These are phyloP conservation scores for Ammopiptanthus mongolicus DNA, from an alignment of 306 rosid species.

Conservation along the genomic window DNA sequence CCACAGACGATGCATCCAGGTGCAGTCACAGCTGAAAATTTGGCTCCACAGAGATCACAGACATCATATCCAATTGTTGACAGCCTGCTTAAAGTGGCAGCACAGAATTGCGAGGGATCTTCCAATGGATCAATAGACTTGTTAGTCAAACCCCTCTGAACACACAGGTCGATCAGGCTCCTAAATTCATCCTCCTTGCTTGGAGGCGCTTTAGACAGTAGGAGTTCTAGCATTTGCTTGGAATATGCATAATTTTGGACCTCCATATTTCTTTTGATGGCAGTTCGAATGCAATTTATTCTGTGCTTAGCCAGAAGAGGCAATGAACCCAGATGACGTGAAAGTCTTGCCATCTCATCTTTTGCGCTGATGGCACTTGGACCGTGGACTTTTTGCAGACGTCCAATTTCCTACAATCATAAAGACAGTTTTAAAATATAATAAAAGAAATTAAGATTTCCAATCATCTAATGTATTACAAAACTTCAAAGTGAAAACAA, in stretches of 20 bases:
- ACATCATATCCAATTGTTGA: constrained; percentile 96
- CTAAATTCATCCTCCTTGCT: constrained; percentile 85
- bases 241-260: constrained; percentile 85
- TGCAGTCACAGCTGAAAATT: constrained; percentile 72
- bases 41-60: constrained; percentile 95
- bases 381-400: constrained; percentile 85
- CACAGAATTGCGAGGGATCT: constrained; percentile 91
- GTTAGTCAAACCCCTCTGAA: constrained; percentile 83
- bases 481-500: constrained; percentile 3
- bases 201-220: constrained; percentile 85
- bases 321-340: constrained; percentile 93
- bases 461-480: not conserved
- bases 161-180: constrained; percentile 78
- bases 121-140: constrained; percentile 93
- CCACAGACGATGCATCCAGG: constrained; percentile 98
- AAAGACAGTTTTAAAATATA: not conserved
- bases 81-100: constrained; percentile 88
- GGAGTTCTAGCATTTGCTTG: constrained; percentile 94
- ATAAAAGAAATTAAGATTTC: not conserved
- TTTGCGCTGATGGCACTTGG: constrained; percentile 93
- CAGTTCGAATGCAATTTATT: constrained; percentile 90
- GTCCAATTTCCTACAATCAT: constrained; percentile 78
- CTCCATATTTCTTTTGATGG: constrained; percentile 93
- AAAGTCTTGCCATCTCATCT: constrained; percentile 95
- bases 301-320: constrained; percentile 95